phyloP scores from a whole-genome alignment of 805 yeast species.

The Starmerella roubikii region DNA sequence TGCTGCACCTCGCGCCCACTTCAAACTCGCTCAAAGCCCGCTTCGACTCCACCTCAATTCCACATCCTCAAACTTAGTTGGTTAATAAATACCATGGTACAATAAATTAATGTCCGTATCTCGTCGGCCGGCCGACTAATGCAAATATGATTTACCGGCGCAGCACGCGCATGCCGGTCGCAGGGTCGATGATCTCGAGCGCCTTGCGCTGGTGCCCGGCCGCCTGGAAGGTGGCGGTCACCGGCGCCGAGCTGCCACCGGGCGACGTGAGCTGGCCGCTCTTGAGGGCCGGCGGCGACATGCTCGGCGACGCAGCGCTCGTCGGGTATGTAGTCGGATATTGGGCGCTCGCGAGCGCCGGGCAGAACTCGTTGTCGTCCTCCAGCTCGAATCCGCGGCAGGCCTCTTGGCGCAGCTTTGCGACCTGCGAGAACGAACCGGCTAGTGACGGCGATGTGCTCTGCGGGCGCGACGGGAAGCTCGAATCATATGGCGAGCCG shows the following conservation, averaged over 20 bases:
- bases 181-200: conserved; percentile 21
- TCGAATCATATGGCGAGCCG: conserved; percentile 14
- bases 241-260: background rate
- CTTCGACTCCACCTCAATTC: too few relatives aligned
- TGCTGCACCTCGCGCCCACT: too few relatives aligned
- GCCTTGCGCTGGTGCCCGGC: conserved; percentile 16
- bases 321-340: background rate
- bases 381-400: conserved; percentile 58
- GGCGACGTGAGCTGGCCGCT: conserved; percentile 1
- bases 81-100: background rate
- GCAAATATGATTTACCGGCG: conserved; percentile 7
- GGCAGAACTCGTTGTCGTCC: conserved; percentile 62
- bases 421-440: conserved; percentile 16
- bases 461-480: conserved; percentile 19
- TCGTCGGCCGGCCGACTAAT: conserved; percentile 1
- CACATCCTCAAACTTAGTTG: too few relatives aligned
- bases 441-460: conserved; percentile 23
- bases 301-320: conserved; percentile 2
- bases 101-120: background rate
- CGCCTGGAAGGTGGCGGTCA: conserved; percentile 4
- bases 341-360: conserved; percentile 24
- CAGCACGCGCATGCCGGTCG: conserved; percentile 23
- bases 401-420: conserved; percentile 28
- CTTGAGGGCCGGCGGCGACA: background rate
- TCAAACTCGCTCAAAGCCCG: too few relatives aligned